A percentile compares a stretch with the other conserved stretches of the same genome.
Evolutionary conservation across 2,329 filamentous ascomycete genomes (phyloP).

Genomic region (Ampelomyces quisqualis): DNA sequence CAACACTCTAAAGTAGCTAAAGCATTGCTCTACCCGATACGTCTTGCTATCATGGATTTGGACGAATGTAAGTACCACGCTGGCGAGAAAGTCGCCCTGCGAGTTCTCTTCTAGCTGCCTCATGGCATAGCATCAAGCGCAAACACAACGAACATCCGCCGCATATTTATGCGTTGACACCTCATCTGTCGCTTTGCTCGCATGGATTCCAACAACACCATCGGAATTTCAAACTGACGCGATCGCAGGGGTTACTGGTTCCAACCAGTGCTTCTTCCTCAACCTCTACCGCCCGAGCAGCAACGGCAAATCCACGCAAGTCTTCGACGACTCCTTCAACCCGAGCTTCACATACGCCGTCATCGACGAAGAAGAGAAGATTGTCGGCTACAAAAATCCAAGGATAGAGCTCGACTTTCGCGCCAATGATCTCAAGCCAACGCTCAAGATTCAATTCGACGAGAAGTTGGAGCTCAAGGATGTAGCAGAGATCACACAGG

Average conservation of each 20-base stretch:
- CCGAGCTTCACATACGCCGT: slow-evolving; percentile 89
- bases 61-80: slow-evolving; percentile 36
- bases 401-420: slow-evolving; percentile 71
- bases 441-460: slow-evolving; percentile 68
- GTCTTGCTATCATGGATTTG: slow-evolving; percentile 29
- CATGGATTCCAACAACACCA: too few relatives aligned
- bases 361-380: slow-evolving; percentile 88
- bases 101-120: too few relatives aligned
- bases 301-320: slow-evolving; percentile 20
- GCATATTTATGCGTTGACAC: not conserved
- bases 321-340: slow-evolving; percentile 68
- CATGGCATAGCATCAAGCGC: too few relatives aligned
- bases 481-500: slow-evolving; percentile 59
- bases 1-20: too few relatives aligned
- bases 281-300: slow-evolving; percentile 38
- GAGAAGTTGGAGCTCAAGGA: slow-evolving; percentile 73
- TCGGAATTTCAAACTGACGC: not conserved
- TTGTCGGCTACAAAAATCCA: slow-evolving; percentile 85
- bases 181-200: too few relatives aligned
- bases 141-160: too few relatives aligned
- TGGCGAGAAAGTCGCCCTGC: not conserved
- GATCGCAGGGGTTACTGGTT: slow-evolving; percentile 33
- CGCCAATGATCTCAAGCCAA: slow-evolving; percentile 75
- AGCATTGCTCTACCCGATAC: not conserved
- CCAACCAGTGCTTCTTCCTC: slow-evolving; percentile 44